Conservation (phyloP, 108 stramenopile genomes). For the Cyclotella cryptica region DNA sequence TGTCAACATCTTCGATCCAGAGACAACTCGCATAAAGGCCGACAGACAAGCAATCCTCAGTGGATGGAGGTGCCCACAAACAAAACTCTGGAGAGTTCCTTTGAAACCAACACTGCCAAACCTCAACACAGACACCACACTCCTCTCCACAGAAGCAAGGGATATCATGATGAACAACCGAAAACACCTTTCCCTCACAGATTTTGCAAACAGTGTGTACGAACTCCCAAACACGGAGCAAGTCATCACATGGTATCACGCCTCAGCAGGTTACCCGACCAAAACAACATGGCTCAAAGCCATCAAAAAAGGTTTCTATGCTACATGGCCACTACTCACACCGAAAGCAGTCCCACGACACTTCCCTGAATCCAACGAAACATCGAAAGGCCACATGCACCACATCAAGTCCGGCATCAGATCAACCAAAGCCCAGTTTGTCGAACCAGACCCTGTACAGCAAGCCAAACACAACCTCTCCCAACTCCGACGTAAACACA, state of each 20-base stretch:
- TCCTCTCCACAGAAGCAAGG: not conserved
- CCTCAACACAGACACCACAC: conserved; percentile 6
- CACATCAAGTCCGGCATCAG: not conserved
- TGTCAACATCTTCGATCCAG: conserved; percentile 2
- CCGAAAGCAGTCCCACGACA: not conserved
- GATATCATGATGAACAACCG: not conserved
- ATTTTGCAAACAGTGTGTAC: not conserved
- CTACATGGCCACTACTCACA: conserved; percentile 20
- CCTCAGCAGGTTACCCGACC: conserved; percentile 15
- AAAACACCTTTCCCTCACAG: not conserved
- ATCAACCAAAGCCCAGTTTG: not conserved
- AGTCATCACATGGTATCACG: conserved; percentile 20
- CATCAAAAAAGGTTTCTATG: conserved; percentile 9
- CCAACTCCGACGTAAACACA: too few relatives aligned
- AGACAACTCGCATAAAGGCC: not conserved
- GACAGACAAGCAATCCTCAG: not conserved
- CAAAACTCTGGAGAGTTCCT: conserved; percentile 5
- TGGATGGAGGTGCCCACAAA: conserved; percentile 6
- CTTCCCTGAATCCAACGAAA: conserved; percentile 9
- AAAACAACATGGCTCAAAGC: conserved; percentile 21
- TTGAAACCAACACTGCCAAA: not conserved
- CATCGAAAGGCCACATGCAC: not conserved
- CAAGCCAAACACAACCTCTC: not conserved
- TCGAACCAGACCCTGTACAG: not conserved
- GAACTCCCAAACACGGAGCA: conserved; percentile 17